These are phyloP conservation scores for Trifolium fragiferum DNA, from an alignment of 306 rosid genomes.

Conservation along the genomic window DNA sequence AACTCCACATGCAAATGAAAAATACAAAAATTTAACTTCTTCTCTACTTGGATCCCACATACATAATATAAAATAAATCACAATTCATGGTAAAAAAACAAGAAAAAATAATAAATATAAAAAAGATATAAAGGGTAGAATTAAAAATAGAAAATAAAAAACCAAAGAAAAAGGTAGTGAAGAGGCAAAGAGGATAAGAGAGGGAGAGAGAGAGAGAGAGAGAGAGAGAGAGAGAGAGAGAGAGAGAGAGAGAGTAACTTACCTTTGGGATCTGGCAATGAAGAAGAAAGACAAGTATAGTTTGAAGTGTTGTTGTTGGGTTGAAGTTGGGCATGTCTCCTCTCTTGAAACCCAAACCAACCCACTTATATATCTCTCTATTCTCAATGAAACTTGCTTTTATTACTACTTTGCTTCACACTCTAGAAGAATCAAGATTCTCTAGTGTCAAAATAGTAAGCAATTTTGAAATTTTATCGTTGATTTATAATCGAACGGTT, in stretches of 20 bases:
- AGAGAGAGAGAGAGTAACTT: background rate
- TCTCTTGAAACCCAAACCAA: conserved; percentile 48
- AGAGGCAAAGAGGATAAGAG: conserved; percentile 35
- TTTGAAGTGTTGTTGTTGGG: conserved; percentile 57
- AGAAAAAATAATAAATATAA: background rate
- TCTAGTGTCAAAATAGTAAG: too few species aligned
- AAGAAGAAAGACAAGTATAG: conserved; percentile 55
- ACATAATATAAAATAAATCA: conserved; percentile 32
- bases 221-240: background rate
- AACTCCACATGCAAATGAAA: conserved; percentile 63
- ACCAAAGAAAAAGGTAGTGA: conserved; percentile 31
- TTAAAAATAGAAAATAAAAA: conserved; percentile 26
- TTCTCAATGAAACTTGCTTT: background rate
- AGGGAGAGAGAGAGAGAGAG: conserved; percentile 30
- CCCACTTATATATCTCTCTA: conserved; percentile 24
- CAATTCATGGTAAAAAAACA: background rate
- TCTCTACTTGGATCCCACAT: conserved; percentile 49
- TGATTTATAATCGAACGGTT: too few species aligned
- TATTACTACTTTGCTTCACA: background rate
- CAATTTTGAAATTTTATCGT: too few species aligned
- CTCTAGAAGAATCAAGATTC: background rate
- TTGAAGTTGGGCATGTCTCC: conserved; percentile 72
- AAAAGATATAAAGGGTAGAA: too few species aligned
- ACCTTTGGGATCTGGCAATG: conserved; percentile 70
- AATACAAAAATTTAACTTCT: conserved; percentile 42